These are phyloP conservation scores for Pneumocystis murina DNA, from an alignment of 1,139 yeast species.

Conservation along the genomic window DNA sequence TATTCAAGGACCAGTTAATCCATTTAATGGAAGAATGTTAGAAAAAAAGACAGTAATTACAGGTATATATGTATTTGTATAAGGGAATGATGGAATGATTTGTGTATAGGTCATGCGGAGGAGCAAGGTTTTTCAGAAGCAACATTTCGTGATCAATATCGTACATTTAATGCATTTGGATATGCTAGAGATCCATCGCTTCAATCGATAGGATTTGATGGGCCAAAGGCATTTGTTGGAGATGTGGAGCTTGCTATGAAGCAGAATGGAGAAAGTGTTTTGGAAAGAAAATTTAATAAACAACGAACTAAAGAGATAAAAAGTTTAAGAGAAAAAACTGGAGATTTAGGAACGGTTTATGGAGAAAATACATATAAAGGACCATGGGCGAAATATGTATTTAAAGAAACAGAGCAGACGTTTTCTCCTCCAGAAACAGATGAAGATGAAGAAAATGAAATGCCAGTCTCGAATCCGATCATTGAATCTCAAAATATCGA, in stretches of 20 bases:
- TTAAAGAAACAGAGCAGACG: slow-evolving; percentile 12
- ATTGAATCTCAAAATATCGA: slow-evolving; percentile 3
- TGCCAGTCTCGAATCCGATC: not conserved
- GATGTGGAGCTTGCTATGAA: slow-evolving; percentile 16
- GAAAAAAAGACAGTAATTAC: slow-evolving; percentile 22
- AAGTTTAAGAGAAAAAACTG: slow-evolving; percentile 26
- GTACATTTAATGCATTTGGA: slow-evolving; percentile 23
- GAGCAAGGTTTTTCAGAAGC: slow-evolving; percentile 29
- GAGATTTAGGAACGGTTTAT: slow-evolving; percentile 26
- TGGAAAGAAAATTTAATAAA: slow-evolving; percentile 5
- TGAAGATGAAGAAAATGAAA: not conserved
- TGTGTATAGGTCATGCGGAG: slow-evolving; percentile 23
- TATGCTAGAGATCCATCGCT: slow-evolving; percentile 22
- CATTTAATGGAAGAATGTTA: slow-evolving; percentile 8
- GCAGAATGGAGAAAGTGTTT: slow-evolving; percentile 14
- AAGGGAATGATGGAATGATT: not conserved
- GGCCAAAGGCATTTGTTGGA: slow-evolving; percentile 15
- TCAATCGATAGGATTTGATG: slow-evolving; percentile 6
- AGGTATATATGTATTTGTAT: not conserved
- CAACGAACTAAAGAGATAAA: slow-evolving; percentile 17
- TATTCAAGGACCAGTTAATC: slow-evolving; percentile 17
- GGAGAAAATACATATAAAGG: slow-evolving; percentile 37
- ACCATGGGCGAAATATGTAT: slow-evolving; percentile 42
- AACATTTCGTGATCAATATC: slow-evolving; percentile 30
- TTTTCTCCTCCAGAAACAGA: slow-evolving; percentile 6